These are phyloP conservation scores for Solanum megistacrolobum DNA, from an alignment of 257 asterid genomes.

Conservation along the genomic window DNA sequence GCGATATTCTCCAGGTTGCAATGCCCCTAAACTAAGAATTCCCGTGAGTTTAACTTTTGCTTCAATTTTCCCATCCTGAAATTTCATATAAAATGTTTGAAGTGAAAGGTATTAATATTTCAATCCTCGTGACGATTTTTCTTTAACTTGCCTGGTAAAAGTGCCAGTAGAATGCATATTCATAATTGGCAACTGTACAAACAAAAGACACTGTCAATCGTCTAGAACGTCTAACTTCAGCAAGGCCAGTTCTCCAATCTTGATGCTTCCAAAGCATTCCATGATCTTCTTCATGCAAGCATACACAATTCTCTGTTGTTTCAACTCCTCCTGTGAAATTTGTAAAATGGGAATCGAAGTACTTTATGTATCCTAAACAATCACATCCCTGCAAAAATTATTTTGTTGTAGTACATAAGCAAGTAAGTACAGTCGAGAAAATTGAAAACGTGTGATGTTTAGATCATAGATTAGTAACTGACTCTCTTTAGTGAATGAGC, in stretches of 20 bases:
- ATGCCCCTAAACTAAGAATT: constrained; percentile 85
- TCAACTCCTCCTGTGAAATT: constrained; percentile 97
- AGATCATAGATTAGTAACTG: neutral
- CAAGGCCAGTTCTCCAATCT: constrained; percentile 94
- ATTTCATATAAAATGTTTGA: neutral
- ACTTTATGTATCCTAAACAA: constrained; percentile 81
- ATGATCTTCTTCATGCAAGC: constrained; percentile 94
- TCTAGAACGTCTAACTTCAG: constrained; percentile 92
- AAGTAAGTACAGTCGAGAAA: neutral
- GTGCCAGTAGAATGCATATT: constrained; percentile 96
- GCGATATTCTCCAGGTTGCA: constrained; percentile 79
- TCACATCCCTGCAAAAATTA: constrained; percentile 71
- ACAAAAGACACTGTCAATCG: constrained; percentile 86
- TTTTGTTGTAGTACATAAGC: neutral
- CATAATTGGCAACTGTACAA: constrained; percentile 96
- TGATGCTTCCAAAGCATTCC: constrained; percentile 99
- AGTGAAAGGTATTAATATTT: neutral
- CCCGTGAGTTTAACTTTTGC: constrained; percentile 99
- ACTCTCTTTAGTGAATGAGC: constrained; percentile 98
- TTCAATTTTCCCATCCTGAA: constrained; percentile 97
- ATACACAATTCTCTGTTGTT: constrained; percentile 88
- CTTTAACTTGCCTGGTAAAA: constrained; percentile 69
- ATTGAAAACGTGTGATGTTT: neutral
- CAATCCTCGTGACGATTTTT: neutral
- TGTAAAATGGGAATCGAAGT: constrained; percentile 84